These are phyloP conservation scores for Geotrichum australiense DNA, from an alignment of 1,139 yeast genomes.

Conservation along the genomic window DNA sequence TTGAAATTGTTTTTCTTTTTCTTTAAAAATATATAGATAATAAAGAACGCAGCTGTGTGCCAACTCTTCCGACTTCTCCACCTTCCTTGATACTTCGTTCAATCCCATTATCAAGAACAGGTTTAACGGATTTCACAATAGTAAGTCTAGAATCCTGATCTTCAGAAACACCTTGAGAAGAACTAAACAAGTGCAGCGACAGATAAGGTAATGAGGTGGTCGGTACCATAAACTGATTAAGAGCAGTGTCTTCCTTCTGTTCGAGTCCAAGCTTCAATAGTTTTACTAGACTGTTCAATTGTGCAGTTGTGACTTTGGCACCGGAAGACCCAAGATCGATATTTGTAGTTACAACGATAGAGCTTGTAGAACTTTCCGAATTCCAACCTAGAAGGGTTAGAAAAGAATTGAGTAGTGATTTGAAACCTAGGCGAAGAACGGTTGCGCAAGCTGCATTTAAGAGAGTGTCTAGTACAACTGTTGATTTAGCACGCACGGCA, in stretches of 20 bases:
- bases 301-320: conserved; percentile 28
- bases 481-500: conserved; percentile 62
- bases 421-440: conserved; percentile 38
- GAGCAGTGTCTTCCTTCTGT: background rate
- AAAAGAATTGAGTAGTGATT: conserved; percentile 34
- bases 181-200: conserved; percentile 11
- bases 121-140: conserved; percentile 47
- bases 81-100: conserved; percentile 56
- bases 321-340: conserved; percentile 32
- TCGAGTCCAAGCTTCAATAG: conserved; percentile 27
- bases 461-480: conserved; percentile 53
- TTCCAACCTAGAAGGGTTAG: conserved; percentile 39
- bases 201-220: conserved; percentile 15
- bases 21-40: too few relatives aligned
- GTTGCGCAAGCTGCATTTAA: background rate
- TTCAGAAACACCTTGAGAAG: conserved; percentile 37
- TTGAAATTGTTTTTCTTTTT: too few relatives aligned
- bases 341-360: conserved; percentile 27
- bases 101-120: conserved; percentile 48
- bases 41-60: conserved; percentile 39
- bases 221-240: conserved; percentile 11
- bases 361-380: conserved; percentile 9
- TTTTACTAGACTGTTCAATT: conserved; percentile 27
- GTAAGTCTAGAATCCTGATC: conserved; percentile 58
- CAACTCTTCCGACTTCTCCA: conserved; percentile 63